Evolutionary conservation across 2,329 filamentous ascomycete genomes (phyloP), one percentile per base, ranked within the genome.

Genomic region (Diplodia seriata): DNA sequence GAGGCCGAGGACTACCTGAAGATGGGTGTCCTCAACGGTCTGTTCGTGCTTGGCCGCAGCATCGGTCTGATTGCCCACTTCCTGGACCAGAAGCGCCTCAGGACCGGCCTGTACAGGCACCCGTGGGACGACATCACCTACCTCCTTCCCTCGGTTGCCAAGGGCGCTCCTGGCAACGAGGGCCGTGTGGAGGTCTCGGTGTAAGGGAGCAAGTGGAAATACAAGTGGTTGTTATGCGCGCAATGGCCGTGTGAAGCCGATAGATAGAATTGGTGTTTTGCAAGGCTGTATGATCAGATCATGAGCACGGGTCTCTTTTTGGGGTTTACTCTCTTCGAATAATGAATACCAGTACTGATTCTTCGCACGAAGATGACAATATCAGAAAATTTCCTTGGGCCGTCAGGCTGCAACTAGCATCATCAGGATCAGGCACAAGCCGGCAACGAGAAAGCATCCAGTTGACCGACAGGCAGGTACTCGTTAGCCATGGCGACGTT

Each of bases 61-160:
- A 99, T 99, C 78, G 95, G 95, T 92, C 87, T 99, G 74, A 99
- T 99, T 91, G 95, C 95, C 78, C 95, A 99, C 85, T 98, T 94
- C 88, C 90, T 99, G 76, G 95, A 99, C 85, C 95, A 99, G 89
- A 99, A 99, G 94, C 90, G 95, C 83, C 88, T 99, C 82, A 91
- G 94, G 77, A 99, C 95, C 78, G 95, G 95, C 81, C 89, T 99
- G 73, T 99, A 99, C 91, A 91, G 66, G 71, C 78, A 97, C 89
- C 95, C 95, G 79, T 98, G 95, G 95, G 95, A 97, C 81, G 94
- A 97, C 81, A 97, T 97, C 80, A 97, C 93, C 20, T 80, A 80
- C 75, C 78, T 80, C 59, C 75, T 80, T 69, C 78, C 79, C 67
- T 73, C 78, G 64, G 43, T 70, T 18, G 70, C 72, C 68, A 76